Base-by-base conservation (phyloP, 2,329 filamentous ascomycete genomes). In the Aspergillus carbonarius region DNA sequence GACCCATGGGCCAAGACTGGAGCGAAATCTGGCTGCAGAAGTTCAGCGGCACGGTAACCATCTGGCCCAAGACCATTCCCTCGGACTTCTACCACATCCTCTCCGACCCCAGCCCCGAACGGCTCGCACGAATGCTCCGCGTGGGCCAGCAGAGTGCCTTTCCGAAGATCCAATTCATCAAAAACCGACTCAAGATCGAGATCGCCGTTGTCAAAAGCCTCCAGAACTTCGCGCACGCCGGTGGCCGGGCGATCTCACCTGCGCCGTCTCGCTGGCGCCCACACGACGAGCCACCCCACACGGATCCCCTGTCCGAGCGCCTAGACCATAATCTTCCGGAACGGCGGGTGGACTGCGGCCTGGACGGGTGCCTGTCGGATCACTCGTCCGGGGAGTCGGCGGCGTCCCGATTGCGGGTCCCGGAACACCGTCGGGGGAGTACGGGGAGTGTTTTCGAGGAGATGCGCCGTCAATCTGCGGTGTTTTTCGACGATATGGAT, bases 1-100 rank as follows among this genome's bases (percentile, higher is more conserved):
- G 95, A 0, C 92, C 92, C 0, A 76, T 98, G 20, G 93, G 93
- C 2, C 93, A 98, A 74, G 95, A 99, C 73, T 99, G 95, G 95
- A 93, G 89, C 59, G 90, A 96, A 75, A 87, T 99, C 20, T 99
- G 93, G 91, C 83, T 99, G 49, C 95, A 99, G 74, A 87, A 92
- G 59, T 99, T 99, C 74, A 90, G 89, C 63, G 95, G 95, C 27
- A 98, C 92, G 9, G 89, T 98, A 63, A 99, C 95, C 12, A 93
- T 99, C 70, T 98, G 93, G 93, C 95, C 95, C 7, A 92, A 92
- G 73, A 88, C 87, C 12, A 79, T 87, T 3, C 78, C 86, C 1
- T 89, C 86, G 1, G 95, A 99, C 76, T 96, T 97, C 72, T 87
- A 83, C 72, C 85, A 91, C 67, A 96, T 99, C 61, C 82, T 99